phyloP scores from a whole-genome alignment of 768 basidiomycete genomes.

The Tremella mesenterica region DNA sequence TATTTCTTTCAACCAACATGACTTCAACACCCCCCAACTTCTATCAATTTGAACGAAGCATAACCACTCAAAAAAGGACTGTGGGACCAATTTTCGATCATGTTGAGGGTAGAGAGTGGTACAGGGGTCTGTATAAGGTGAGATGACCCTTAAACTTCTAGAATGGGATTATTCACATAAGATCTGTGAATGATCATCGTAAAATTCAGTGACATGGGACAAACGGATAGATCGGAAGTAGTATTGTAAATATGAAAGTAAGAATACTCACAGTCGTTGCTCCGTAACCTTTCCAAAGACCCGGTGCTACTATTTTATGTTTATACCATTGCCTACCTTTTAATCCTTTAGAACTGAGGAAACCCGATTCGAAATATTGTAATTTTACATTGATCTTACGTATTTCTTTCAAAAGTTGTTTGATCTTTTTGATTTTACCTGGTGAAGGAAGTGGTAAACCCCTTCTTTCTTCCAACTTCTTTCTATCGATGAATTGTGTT shows the following conservation, averaged over 20 bases:
- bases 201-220: not conserved
- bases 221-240: not conserved
- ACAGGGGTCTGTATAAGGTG: not conserved
- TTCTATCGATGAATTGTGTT: not conserved
- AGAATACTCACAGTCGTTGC: conserved; percentile 30
- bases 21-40: not conserved
- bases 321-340: conserved; percentile 44
- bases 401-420: conserved; percentile 36
- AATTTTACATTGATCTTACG: conserved; percentile 40
- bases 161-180: not conserved
- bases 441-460: not conserved
- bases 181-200: not conserved
- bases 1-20: too few relatives aligned
- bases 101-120: too few relatives aligned
- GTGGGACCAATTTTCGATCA: too few relatives aligned
- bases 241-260: too few relatives aligned
- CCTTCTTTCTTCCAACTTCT: not conserved
- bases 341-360: conserved; percentile 40
- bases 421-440: conserved; percentile 37
- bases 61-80: not conserved
- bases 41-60: not conserved
- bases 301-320: conserved; percentile 43
- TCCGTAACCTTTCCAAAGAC: conserved; percentile 42
- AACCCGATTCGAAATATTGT: conserved; percentile 40
- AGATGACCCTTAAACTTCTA: not conserved